These are phyloP conservation scores for Modicella reniformis DNA, from an alignment of 371 early-diverging fungal species.

Conservation along the genomic window DNA sequence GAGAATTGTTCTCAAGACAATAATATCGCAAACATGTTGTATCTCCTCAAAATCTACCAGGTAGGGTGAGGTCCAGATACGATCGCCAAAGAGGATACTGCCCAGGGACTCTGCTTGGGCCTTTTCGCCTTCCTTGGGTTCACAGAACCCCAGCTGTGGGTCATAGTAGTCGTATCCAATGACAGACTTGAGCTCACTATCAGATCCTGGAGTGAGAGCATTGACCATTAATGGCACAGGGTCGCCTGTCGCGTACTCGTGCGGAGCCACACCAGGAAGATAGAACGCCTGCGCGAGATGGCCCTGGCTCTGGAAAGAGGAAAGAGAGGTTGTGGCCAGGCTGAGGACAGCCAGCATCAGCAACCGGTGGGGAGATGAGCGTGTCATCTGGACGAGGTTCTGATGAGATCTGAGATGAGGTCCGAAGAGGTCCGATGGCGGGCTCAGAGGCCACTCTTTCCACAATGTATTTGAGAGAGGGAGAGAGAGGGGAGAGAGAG, in stretches of 20 bases:
- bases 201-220: constrained; percentile 82
- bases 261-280: constrained; percentile 93
- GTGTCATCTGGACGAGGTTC: not conserved
- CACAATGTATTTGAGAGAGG: too few species aligned
- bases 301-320: not conserved
- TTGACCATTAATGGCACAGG: constrained; percentile 86
- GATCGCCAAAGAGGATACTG: constrained; percentile 94
- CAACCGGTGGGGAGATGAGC: not conserved
- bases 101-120: constrained; percentile 88
- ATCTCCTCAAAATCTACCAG: constrained; percentile 64
- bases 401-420: not conserved
- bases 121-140: constrained; percentile 74
- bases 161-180: constrained; percentile 90
- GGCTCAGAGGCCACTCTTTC: too few species aligned
- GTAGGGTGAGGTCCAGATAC: constrained; percentile 87
- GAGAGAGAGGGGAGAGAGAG: not conserved
- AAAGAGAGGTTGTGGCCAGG: not conserved
- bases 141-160: constrained; percentile 86
- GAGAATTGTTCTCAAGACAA: too few species aligned
- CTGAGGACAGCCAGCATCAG: not conserved
- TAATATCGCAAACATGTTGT: too few species aligned
- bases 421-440: not conserved
- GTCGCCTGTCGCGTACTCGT: constrained; percentile 79
- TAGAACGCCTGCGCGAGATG: constrained; percentile 72
- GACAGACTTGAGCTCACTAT: constrained; percentile 71